Percentiles rank a stretch among this genome's conserved stretches.
Evolutionary conservation across 1,284 basidiomycete species (phyloP).

Genomic region (Cryptococcus sp.): DNA sequence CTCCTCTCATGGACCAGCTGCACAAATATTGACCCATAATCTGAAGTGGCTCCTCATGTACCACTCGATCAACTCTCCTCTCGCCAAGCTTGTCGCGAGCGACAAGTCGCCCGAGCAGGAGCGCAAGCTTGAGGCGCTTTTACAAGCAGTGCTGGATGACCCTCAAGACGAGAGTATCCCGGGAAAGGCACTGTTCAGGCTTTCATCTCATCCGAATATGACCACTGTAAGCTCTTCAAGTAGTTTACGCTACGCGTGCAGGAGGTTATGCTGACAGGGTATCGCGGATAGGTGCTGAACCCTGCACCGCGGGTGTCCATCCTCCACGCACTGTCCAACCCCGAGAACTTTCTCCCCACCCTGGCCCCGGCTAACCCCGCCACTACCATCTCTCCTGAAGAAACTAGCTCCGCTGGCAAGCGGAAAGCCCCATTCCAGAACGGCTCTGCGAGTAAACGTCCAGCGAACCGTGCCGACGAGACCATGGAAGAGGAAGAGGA

Average conservation of each 20-base stretch:
- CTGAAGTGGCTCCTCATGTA: constrained; percentile 32
- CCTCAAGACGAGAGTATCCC: constrained; percentile 9
- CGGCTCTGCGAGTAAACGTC: too few relatives aligned
- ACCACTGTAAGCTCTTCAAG: constrained; percentile 2
- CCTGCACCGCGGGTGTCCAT: constrained; percentile 31
- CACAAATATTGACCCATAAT: background rate
- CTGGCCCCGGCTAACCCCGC: background rate
- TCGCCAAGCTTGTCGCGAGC: constrained; percentile 11
- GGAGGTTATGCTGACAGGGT: background rate
- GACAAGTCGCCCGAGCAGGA: background rate
- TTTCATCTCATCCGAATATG: constrained; percentile 19
- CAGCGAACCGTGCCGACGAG: background rate
- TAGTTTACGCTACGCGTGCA: background rate
- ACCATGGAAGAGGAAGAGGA: background rate
- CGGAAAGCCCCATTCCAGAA: background rate
- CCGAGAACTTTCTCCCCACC: background rate
- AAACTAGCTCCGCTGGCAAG: too few relatives aligned
- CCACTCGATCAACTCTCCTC: constrained; percentile 30
- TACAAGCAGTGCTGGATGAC: constrained; percentile 9
- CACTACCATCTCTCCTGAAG: too few relatives aligned
- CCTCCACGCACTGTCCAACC: constrained; percentile 23
- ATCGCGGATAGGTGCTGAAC: constrained; percentile 15
- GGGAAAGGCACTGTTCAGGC: constrained; percentile 18
- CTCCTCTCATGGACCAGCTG: background rate
- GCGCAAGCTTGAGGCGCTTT: constrained; percentile 10